A percentile compares a stretch with the other conserved stretches of the same genome.
Evolutionary conservation across 495 filamentous ascomycete species (phyloP).

Genomic region (Baudoinia panamericana): DNA sequence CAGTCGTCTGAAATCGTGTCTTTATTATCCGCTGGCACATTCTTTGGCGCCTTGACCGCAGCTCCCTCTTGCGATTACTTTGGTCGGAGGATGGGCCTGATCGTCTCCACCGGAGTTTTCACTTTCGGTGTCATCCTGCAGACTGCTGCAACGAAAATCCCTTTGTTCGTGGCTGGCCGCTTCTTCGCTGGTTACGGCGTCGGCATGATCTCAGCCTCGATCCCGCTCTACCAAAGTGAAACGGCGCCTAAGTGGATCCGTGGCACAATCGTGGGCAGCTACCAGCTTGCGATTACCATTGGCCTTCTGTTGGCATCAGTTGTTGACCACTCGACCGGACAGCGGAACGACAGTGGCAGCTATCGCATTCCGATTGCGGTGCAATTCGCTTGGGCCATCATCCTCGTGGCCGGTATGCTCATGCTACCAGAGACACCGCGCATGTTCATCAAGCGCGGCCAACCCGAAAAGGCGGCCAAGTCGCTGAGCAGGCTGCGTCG

Average conservation of each 20-base stretch:
- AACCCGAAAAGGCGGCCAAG: constrained; percentile 36
- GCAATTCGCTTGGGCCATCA: constrained; percentile 33
- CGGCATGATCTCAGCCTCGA: constrained; percentile 32
- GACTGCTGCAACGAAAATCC: constrained; percentile 39
- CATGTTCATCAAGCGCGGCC: constrained; percentile 29
- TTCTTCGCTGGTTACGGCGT: constrained; percentile 34
- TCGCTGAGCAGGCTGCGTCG: constrained; percentile 40
- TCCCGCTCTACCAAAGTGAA: constrained; percentile 41
- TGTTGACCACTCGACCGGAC: constrained; percentile 30
- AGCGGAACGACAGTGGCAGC: constrained; percentile 28
- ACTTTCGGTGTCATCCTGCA: constrained; percentile 71
- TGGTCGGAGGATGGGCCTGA: constrained; percentile 60
- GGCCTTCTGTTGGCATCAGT: constrained; percentile 31
- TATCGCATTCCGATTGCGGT: constrained; percentile 33
- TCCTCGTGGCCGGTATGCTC: constrained; percentile 34
- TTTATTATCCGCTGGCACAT: constrained; percentile 79
- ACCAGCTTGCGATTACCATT: constrained; percentile 35
- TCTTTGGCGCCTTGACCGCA: constrained; percentile 66
- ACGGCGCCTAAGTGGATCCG: constrained; percentile 32
- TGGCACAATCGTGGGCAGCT: constrained; percentile 31
- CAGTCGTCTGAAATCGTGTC: constrained; percentile 54
- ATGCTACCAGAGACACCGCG: constrained; percentile 41
- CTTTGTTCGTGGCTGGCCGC: constrained; percentile 31
- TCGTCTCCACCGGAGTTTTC: constrained; percentile 53
- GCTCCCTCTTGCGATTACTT: constrained; percentile 58